phyloP scores from a whole-genome alignment of 805 yeast species.

The Suhomyces prunicola region DNA sequence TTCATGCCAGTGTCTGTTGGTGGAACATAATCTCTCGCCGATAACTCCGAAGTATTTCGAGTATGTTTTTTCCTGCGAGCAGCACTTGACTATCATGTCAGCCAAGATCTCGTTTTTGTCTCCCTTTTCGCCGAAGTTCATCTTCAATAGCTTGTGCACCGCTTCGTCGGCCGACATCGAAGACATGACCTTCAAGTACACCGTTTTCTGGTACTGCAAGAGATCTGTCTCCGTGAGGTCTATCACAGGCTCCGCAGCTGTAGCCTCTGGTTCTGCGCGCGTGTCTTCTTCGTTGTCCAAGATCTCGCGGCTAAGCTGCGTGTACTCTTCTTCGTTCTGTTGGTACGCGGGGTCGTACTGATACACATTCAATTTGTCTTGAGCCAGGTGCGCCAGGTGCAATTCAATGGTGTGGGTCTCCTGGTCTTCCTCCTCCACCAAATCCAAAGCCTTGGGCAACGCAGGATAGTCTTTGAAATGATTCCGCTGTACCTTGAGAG shows the following conservation, averaged over 20 bases:
- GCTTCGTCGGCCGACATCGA: slow-evolving; percentile 92
- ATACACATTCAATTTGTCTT: slow-evolving; percentile 50
- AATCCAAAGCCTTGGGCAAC: slow-evolving; percentile 49
- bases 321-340: slow-evolving; percentile 48
- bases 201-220: slow-evolving; percentile 65
- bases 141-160: slow-evolving; percentile 72
- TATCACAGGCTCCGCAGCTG: slow-evolving; percentile 26
- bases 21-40: slow-evolving; percentile 59
- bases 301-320: slow-evolving; percentile 40
- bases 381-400: slow-evolving; percentile 48
- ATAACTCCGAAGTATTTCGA: slow-evolving; percentile 81
- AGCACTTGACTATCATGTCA: slow-evolving; percentile 74
- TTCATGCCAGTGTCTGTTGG: slow-evolving; percentile 53
- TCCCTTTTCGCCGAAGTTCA: slow-evolving; percentile 23
- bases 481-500: slow-evolving; percentile 49
- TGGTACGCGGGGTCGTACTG: slow-evolving; percentile 50
- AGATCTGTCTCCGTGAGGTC: slow-evolving; percentile 71
- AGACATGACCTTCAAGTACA: slow-evolving; percentile 82
- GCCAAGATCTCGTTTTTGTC: slow-evolving; percentile 52
- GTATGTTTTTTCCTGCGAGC: slow-evolving; percentile 83
- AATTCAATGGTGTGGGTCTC: slow-evolving; percentile 54
- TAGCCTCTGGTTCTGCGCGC: slow-evolving; percentile 13
- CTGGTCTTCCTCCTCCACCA: slow-evolving; percentile 63
- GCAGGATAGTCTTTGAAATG: slow-evolving; percentile 38
- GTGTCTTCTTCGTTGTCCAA: slow-evolving; percentile 34